A percentile compares a stretch with the other conserved stretches of the same genome.
Conservation (phyloP, 805 yeast species). For the Candida corydali region DNA sequence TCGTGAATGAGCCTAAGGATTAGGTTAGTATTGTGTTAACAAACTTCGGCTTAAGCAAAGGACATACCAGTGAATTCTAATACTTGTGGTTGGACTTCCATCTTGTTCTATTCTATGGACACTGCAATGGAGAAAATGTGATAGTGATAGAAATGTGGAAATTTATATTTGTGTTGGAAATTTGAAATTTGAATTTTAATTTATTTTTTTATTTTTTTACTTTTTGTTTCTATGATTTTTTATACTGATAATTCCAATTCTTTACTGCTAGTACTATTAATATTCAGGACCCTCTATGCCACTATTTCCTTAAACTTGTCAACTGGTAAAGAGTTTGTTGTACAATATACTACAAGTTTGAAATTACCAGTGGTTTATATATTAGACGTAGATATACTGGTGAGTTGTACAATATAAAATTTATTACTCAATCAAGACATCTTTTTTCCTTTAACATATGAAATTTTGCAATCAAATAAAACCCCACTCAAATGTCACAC, state of each 20-base stretch:
- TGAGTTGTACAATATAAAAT: neutral
- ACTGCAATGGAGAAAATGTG: neutral
- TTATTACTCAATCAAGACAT: slow-evolving; percentile 1
- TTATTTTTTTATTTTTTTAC: too few relatives aligned
- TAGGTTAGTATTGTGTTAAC: slow-evolving; percentile 6
- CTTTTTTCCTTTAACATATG: slow-evolving; percentile 1
- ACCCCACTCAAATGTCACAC: slow-evolving; percentile 5
- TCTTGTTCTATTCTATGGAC: too few relatives aligned
- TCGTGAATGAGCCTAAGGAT: slow-evolving; percentile 64
- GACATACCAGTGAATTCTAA: slow-evolving; percentile 78
- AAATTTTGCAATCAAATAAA: neutral
- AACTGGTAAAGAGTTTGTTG: too few relatives aligned
- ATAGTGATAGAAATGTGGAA: too few relatives aligned
- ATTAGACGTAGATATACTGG: too few relatives aligned
- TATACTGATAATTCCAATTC: too few relatives aligned
- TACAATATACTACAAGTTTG: too few relatives aligned
- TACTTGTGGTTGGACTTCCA: slow-evolving; percentile 70
- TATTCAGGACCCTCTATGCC: too few relatives aligned
- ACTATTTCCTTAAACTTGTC: too few relatives aligned
- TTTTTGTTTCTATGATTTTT: too few relatives aligned
- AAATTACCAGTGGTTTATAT: too few relatives aligned
- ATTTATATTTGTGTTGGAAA: slow-evolving; percentile 3
- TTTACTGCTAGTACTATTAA: too few relatives aligned
- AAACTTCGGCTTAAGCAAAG: neutral
- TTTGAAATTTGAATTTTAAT: neutral